phyloP scores from a whole-genome alignment of 805 yeast genomes.

The Wickerhamiella kurtzmanii region DNA sequence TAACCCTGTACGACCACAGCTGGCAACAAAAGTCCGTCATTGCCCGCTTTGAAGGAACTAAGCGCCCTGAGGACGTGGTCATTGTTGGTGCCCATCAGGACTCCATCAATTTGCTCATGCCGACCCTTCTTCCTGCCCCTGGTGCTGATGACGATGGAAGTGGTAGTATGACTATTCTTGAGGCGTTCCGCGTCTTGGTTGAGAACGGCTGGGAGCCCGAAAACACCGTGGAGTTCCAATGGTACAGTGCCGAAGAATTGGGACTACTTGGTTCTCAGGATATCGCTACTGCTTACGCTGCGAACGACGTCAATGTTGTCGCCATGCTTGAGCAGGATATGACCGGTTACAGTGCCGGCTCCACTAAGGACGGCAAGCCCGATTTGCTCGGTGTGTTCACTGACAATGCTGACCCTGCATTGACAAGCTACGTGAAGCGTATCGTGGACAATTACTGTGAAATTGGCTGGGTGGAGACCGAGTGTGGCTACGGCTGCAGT shows the following conservation, averaged over 20 bases:
- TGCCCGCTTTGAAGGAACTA: conserved; percentile 37
- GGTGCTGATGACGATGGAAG: conserved; percentile 94
- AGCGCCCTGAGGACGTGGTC: conserved; percentile 34
- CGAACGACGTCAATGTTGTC: conserved; percentile 37
- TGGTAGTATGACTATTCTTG: conserved; percentile 66
- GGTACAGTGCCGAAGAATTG: conserved; percentile 89
- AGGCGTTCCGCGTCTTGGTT: conserved; percentile 51
- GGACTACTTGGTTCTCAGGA: conserved; percentile 79
- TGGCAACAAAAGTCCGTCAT: conserved; percentile 74
- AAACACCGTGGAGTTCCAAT: conserved; percentile 83
- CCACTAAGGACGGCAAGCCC: conserved; percentile 31
- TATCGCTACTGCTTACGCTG: conserved; percentile 43
- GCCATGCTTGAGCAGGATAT: conserved; percentile 90
- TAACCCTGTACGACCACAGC: conserved; percentile 42
- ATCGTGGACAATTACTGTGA: conserved; percentile 47
- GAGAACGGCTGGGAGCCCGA: conserved; percentile 36
- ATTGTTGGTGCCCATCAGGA: conserved; percentile 85
- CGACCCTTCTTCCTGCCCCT: conserved; percentile 57
- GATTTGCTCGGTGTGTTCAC: conserved; percentile 65
- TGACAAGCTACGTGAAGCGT: conserved; percentile 47
- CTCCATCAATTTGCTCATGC: conserved; percentile 59
- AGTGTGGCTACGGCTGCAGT: conserved; percentile 87
- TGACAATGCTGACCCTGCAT: conserved; percentile 44
- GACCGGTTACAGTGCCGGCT: conserved; percentile 56
- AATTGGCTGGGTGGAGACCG: conserved; percentile 57